Base-by-base conservation (phyloP, 164 flowering plant genomes). In the Houttuynia cordata region DNA sequence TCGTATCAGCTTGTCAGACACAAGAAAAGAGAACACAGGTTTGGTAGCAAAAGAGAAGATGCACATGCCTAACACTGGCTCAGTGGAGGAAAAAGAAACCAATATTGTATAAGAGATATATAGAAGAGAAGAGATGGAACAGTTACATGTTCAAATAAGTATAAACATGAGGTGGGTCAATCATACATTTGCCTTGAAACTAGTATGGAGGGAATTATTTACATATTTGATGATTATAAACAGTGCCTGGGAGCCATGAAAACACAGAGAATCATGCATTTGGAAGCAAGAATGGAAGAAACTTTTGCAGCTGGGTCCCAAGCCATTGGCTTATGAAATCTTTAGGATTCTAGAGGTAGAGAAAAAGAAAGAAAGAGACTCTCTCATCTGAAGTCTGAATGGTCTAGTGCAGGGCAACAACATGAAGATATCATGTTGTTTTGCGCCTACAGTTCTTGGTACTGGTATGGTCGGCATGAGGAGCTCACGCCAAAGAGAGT, bases 51-150 rank as follows among this genome's bases (percentile, higher is more conserved):
- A n/a, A 73, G 64, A 79, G 78, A 70, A 67, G 52, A 73, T 50
- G 55, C 74, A 78, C 88, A 81, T 80, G 87, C 83, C 75, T 75
- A 81, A 73, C 86, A 73, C 76, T 59, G 71, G 68, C 77, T 72
- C 82, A 78, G 70, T 70, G 61, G 53, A 49, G 59, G 59, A 51
- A 73, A 70, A 74, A 68, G 70, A 54, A 66, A 70, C 67, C 57
- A 51, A 53, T 19, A 62, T 15, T 22, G 58, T 24, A 53, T 24
- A 24, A 23, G 22, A n/a, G 37, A 30, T 30, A 30, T 30, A 30
- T 30, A 30, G 37, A 6, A 30, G 37, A 30, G 37, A 6, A 30
- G 37, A 30, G 6, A 30, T 30, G 4, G 37, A 6, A 30, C 37
- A 30, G 37, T 30, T 30, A n/a, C n/a, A n/a, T 30, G 37, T 30